A percentile compares a stretch with the other conserved stretches of the same genome.
Evolutionary conservation across 2,329 filamentous ascomycete genomes (phyloP).

Genomic region (Xylariaceae sp.): DNA sequence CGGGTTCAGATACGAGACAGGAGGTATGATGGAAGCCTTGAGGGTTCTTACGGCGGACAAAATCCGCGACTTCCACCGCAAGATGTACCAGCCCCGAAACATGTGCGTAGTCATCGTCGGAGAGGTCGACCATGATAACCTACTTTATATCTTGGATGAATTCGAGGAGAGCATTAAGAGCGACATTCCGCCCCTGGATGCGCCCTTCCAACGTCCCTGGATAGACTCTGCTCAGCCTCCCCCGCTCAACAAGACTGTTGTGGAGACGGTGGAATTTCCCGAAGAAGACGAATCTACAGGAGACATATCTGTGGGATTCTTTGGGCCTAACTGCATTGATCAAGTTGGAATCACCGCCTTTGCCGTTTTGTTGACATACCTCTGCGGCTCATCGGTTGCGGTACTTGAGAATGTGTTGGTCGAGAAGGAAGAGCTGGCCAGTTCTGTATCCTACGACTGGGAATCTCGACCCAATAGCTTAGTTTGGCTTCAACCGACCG

Average conservation of each 20-base stretch:
- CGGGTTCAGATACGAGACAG: constrained; percentile 97
- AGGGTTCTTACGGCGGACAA: constrained; percentile 81
- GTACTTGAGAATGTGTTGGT: constrained; percentile 89
- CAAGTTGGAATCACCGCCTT: constrained; percentile 65
- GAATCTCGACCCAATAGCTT: constrained; percentile 77
- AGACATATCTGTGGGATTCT: constrained; percentile 79
- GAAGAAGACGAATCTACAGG: constrained; percentile 95
- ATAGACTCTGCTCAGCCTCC: constrained; percentile 80
- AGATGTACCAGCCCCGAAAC: constrained; percentile 98
- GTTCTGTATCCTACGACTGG: constrained; percentile 74
- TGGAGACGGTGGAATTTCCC: constrained; percentile 84
- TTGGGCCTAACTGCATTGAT: constrained; percentile 79
- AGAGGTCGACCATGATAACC: constrained; percentile 76
- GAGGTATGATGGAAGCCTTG: constrained; percentile 90
- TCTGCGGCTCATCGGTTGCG: constrained; percentile 89
- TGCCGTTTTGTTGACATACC: constrained; percentile 76
- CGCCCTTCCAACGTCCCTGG: constrained; percentile 84
- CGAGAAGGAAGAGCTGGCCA: constrained; percentile 87
- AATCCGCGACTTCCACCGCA: constrained; percentile 89
- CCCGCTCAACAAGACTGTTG: constrained; percentile 62
- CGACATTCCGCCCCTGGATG: constrained; percentile 69
- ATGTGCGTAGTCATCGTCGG: constrained; percentile 89
- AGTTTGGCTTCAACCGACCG: constrained; percentile 80
- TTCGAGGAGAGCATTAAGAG: constrained; percentile 86
- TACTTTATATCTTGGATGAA: constrained; percentile 75